These are phyloP conservation scores for Mucuna pruriens DNA, from an alignment of 306 rosid genomes.

Conservation along the genomic window DNA sequence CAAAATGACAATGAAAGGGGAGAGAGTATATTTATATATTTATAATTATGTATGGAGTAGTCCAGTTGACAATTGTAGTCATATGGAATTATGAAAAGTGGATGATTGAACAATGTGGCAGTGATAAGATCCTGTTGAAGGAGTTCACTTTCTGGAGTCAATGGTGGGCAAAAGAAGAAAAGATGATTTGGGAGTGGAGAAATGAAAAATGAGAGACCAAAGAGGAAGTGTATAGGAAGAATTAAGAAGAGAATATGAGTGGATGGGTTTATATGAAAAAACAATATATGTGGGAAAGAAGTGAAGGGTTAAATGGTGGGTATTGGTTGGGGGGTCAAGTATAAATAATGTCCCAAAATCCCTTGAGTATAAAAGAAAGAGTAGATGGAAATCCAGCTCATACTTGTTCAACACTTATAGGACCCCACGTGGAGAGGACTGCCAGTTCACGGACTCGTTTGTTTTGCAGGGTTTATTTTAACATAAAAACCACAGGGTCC, in stretches of 20 bases:
- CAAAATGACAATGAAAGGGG: not conserved
- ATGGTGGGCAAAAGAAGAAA: conserved; percentile 23
- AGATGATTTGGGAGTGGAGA: not conserved
- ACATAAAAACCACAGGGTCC: conserved; percentile 39
- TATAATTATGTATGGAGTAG: not conserved
- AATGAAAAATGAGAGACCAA: conserved; percentile 25
- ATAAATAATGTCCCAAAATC: not conserved
- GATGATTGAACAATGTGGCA: not conserved
- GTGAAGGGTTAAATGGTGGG: conserved; percentile 28
- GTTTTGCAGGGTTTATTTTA: conserved; percentile 28
- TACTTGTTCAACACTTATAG: conserved; percentile 34
- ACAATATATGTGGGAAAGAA: not conserved
- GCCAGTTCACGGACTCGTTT: conserved; percentile 63
- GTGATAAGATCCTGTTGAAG: not conserved
- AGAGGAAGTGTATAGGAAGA: conserved; percentile 27
- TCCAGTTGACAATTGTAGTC: conserved; percentile 3
- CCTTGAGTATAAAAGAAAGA: not conserved
- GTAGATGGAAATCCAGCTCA: conserved; percentile 81
- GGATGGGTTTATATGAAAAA: not conserved
- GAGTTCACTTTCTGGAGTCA: conserved; percentile 18
- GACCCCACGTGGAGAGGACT: conserved; percentile 70
- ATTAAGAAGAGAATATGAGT: not conserved
- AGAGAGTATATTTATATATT: not conserved
- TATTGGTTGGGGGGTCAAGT: conserved; percentile 5
- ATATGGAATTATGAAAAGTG: not conserved